phyloP scores from a whole-genome alignment of 2,329 filamentous ascomycete species.

The Zymoseptoria crescenta region DNA sequence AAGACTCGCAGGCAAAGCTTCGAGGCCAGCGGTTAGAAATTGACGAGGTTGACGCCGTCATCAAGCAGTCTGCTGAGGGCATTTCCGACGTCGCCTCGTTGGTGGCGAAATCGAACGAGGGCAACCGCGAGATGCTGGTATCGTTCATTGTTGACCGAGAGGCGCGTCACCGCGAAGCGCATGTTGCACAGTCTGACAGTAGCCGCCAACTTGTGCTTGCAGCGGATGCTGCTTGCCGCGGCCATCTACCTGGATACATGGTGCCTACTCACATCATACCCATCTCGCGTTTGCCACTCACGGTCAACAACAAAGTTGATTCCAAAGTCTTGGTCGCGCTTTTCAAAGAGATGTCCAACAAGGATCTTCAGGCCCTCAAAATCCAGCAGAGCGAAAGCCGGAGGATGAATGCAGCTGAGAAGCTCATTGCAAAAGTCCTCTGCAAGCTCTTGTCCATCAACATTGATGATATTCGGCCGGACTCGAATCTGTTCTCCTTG shows the following conservation, averaged over 20 bases:
- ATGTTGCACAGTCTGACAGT: constrained; percentile 32
- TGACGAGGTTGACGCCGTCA: constrained; percentile 81
- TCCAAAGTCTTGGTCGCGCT: constrained; percentile 58
- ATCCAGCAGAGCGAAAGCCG: constrained; percentile 17
- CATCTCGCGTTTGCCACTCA: constrained; percentile 66
- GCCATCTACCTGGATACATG: constrained; percentile 75
- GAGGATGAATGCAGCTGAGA: constrained; percentile 34
- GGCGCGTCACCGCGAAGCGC: constrained; percentile 13
- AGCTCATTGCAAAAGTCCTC: constrained; percentile 48
- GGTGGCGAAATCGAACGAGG: constrained; percentile 61
- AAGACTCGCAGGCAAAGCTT: constrained; percentile 87
- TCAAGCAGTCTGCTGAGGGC: constrained; percentile 51
- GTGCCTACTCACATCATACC: constrained; percentile 75
- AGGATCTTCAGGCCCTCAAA: constrained; percentile 52
- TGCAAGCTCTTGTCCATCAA: constrained; percentile 45
- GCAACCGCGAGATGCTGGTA: constrained; percentile 75
- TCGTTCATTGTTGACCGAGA: constrained; percentile 53
- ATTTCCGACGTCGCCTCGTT: constrained; percentile 68
- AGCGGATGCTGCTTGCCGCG: constrained; percentile 51
- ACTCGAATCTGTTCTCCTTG: constrained; percentile 71
- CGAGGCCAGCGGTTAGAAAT: constrained; percentile 84
- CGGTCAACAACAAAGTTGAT: constrained; percentile 84
- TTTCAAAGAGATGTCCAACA: constrained; percentile 54
- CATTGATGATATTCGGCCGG: constrained; percentile 39
- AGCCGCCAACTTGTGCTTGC: constrained; percentile 16